A percentile compares a stretch with the other conserved stretches of the same genome.
Evolutionary conservation across 352 stramenopile genomes (phyloP).

Genomic region (Phytophthora tubulina): DNA sequence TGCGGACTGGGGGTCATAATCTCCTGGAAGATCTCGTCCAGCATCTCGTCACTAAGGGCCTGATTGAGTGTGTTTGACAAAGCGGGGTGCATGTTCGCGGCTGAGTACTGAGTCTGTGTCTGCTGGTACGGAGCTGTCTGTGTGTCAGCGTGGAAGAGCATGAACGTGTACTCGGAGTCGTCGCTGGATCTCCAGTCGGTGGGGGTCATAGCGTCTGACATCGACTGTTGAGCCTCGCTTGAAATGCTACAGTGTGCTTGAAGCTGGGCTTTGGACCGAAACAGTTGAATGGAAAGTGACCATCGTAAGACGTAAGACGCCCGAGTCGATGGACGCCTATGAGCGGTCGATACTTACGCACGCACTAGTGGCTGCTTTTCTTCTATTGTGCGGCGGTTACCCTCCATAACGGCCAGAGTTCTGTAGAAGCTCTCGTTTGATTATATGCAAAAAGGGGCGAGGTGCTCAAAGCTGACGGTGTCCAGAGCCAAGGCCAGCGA

Average conservation of each 20-base stretch:
- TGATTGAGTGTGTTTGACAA: conserved; percentile 23
- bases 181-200: conserved; percentile 37
- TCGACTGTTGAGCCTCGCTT: conserved; percentile 2
- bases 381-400: conserved; percentile 37
- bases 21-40: conserved; percentile 58
- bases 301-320: conserved; percentile 1
- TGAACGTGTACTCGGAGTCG: conserved; percentile 34
- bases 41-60: conserved; percentile 51
- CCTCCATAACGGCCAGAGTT: conserved; percentile 37
- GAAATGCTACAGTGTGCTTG: conserved; percentile 3
- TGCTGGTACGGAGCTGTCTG: conserved; percentile 21
- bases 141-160: conserved; percentile 41
- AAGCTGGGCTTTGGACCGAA: conserved; percentile 21
- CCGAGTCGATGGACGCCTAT: not conserved
- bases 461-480: not conserved
- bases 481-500: not conserved
- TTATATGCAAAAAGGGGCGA: conserved; percentile 17
- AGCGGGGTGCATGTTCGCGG: conserved; percentile 12
- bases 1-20: conserved; percentile 40
- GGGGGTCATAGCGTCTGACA: conserved; percentile 23
- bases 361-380: conserved; percentile 25
- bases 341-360: not conserved
- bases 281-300: conserved; percentile 47
- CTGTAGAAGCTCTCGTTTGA: conserved; percentile 26
- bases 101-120: conserved; percentile 15